A percentile compares a stretch with the other conserved stretches of the same genome.
These are phyloP conservation scores for Circinella umbellata DNA, from an alignment of 371 early-diverging fungal genomes.

Conservation along the genomic window DNA sequence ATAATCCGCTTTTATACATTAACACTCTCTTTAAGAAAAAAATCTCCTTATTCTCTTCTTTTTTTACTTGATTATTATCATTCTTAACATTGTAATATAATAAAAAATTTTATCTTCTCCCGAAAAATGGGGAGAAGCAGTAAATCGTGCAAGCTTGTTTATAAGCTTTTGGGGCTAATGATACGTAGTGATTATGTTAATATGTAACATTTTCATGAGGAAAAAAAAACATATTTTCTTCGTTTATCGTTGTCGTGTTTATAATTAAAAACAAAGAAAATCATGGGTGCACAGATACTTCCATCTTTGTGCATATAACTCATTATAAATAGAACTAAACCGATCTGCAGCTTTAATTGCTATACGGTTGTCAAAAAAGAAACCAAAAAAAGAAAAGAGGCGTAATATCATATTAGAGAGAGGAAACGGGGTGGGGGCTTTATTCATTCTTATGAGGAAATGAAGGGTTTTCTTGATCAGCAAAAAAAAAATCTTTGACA, in stretches of 20 bases:
- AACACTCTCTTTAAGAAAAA: neutral
- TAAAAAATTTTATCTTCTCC: neutral
- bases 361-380: too few species aligned
- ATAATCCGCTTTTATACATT: neutral
- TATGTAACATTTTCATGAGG: neutral
- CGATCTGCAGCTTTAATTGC: too few species aligned
- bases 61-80: neutral
- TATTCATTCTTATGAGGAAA: neutral
- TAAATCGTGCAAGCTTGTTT: conserved; percentile 3
- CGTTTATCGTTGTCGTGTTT: too few species aligned
- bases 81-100: neutral
- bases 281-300: conserved; percentile 8
- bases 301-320: neutral
- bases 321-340: too few species aligned
- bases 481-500: neutral
- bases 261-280: neutral
- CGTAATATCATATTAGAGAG: too few species aligned
- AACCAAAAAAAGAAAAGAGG: too few species aligned
- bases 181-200: neutral
- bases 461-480: neutral
- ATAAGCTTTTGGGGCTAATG: neutral
- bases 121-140: neutral
- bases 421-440: neutral
- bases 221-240: neutral
- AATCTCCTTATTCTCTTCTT: neutral